These are phyloP conservation scores for Eragrostis nindensis DNA, from an alignment of 176 grass and related monocot species.

Conservation along the genomic window DNA sequence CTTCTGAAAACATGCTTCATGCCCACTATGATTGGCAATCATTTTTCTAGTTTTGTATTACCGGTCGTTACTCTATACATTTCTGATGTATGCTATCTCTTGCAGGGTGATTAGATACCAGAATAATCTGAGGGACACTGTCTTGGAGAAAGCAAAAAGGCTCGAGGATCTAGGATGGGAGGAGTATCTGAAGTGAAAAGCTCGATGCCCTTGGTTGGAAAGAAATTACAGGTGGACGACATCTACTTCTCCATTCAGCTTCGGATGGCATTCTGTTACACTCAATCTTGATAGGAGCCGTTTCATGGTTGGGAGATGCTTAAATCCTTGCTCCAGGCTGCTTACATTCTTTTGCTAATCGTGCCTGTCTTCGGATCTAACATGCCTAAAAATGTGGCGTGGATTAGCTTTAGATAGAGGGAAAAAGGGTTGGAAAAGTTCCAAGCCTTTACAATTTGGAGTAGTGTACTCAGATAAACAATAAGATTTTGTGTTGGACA, in stretches of 20 bases:
- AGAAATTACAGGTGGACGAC: slow-evolving; percentile 47
- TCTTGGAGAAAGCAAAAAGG: slow-evolving; percentile 72
- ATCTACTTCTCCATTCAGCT: background rate
- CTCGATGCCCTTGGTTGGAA: slow-evolving; percentile 48
- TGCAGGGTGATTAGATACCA: slow-evolving; percentile 60
- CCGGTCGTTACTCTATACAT: background rate
- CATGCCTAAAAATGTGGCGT: background rate
- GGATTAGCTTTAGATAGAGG: background rate
- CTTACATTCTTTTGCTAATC: too few relatives aligned
- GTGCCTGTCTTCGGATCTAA: background rate
- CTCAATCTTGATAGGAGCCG: background rate
- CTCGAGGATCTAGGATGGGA: slow-evolving; percentile 70
- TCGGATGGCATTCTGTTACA: background rate
- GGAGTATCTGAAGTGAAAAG: slow-evolving; percentile 59
- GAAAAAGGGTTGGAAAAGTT: background rate
- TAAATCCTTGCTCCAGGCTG: background rate
- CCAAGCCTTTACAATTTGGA: background rate
- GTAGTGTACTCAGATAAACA: background rate
- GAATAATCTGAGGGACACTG: slow-evolving; percentile 61
- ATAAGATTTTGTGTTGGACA: background rate
- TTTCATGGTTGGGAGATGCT: background rate
- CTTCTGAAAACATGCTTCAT: background rate
- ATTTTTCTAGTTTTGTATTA: slow-evolving; percentile 3
- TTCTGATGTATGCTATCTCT: slow-evolving; percentile 32
- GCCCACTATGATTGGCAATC: background rate